Base-by-base conservation (phyloP, 2,329 filamentous ascomycete species). In the Hypomyces rosellus region DNA sequence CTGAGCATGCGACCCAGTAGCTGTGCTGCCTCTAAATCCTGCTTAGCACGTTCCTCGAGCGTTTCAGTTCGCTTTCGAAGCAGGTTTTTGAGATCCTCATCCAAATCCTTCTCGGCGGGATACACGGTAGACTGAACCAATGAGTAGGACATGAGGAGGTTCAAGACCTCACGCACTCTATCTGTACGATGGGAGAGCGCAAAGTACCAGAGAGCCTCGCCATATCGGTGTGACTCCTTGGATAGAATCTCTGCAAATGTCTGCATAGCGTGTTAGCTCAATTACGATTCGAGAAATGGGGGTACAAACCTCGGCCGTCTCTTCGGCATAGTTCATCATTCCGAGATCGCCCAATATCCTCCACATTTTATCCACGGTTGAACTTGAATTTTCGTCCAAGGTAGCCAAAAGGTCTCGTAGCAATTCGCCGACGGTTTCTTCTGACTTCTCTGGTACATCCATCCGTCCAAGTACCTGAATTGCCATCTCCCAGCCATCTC, bases 181-280 rank as follows among this genome's bases (percentile, higher is more conserved):
- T 79, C 75, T 2, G 82, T 73, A 22, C 85, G 82, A 62, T 95
- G 90, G 3, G 90, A 88, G 12, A 95, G 81, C 20, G 92, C 87
- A 65, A 93, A 97, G 73, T 95, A 96, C 71, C 93, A 85, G 16
- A 97, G 77, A 1, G 89, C 88, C 56, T 92, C 83, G 48, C 92
- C 92, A 59, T 92, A 96, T 49, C 86, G 81, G 59, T 88, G 81
- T 1, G 86, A 86, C 39, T 82, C 80, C 53, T 83, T 77, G 11
- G 84, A 81, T 37, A 96, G 76, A 44, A 84, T 77, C 57, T 96
- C 85, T 51, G 90, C 92, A 64, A 89, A 96, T 57, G 86, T 84
- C 88, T 95, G 61, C 25, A 38, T 8, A 22, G 37, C 22, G 16
- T 34, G 56, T 72, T 54, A 70, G 64, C 49, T 48, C 16, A 45